A percentile compares a stretch with the other conserved stretches of the same genome.
Evolutionary conservation across 352 stramenopile species (phyloP).

Genomic region (Globisporangium carolinianum): DNA sequence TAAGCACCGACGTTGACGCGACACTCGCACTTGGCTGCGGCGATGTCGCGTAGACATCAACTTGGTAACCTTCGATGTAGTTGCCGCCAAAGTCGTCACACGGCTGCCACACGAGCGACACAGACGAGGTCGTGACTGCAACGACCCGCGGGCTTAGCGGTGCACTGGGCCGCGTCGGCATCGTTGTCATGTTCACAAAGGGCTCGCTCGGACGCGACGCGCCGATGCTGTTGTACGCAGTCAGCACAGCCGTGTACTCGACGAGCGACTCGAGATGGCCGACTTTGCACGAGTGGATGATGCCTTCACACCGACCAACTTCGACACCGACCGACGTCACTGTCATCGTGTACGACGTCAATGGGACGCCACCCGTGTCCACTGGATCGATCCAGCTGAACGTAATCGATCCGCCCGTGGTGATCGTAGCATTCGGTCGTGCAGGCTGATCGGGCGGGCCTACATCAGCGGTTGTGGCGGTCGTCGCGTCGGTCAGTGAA

Average conservation of each 20-base stretch:
- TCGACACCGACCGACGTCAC: conserved; percentile 15
- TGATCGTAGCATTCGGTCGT: conserved; percentile 9
- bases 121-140: conserved; percentile 8
- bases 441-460: conserved; percentile 22
- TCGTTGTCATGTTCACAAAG: conserved; percentile 17
- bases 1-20: conserved; percentile 7
- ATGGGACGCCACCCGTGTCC: conserved; percentile 36
- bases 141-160: conserved; percentile 20
- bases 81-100: conserved; percentile 42
- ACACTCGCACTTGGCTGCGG: neutral
- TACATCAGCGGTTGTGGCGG: conserved; percentile 13
- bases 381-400: conserved; percentile 39
- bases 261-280: conserved; percentile 30
- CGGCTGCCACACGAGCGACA: conserved; percentile 26
- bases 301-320: conserved; percentile 29
- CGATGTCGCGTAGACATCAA: conserved; percentile 16
- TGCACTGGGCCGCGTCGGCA: conserved; percentile 20
- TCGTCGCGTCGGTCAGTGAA: conserved; percentile 6
- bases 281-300: conserved; percentile 33
- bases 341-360: conserved; percentile 33
- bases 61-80: conserved; percentile 27
- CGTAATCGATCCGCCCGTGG: conserved; percentile 36
- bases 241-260: conserved; percentile 33
- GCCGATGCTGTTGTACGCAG: conserved; percentile 29
- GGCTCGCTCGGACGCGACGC: conserved; percentile 19